Conservation (phyloP, 1,284 basidiomycete species). For the Ganoderma lingzhi region DNA sequence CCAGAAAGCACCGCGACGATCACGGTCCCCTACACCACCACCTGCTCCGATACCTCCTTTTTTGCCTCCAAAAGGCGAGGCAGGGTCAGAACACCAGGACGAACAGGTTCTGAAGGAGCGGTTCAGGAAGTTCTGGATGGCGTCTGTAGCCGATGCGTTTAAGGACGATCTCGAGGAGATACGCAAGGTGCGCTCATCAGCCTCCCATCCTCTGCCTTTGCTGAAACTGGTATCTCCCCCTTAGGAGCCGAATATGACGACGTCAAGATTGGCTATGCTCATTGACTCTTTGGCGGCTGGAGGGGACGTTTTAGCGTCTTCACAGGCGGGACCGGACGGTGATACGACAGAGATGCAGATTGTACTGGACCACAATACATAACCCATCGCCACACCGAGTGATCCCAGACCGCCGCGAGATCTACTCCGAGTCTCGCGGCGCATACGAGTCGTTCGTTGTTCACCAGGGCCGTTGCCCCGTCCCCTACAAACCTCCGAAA, state of each 20-base stretch:
- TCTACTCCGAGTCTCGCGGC: not conserved
- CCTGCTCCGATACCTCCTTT: conserved; percentile 61
- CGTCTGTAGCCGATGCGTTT: conserved; percentile 79
- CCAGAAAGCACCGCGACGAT: conserved; percentile 32
- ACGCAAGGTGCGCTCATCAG: conserved; percentile 61
- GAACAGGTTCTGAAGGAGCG: conserved; percentile 66
- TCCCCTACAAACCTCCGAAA: not conserved
- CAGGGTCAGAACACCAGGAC: conserved; percentile 42
- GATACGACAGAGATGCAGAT: conserved; percentile 61
- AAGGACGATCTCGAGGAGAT: conserved; percentile 80
- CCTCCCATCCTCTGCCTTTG: not conserved
- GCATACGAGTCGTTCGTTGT: not conserved
- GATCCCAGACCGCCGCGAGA: not conserved
- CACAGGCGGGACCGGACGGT: conserved; percentile 36
- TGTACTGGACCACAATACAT: conserved; percentile 44
- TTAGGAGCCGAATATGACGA: conserved; percentile 76
- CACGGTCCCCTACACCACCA: conserved; percentile 63
- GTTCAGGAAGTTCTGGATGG: conserved; percentile 85
- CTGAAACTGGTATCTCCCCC: not conserved
- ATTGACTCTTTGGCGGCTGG: conserved; percentile 83
- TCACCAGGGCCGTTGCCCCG: not conserved
- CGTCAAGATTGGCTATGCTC: conserved; percentile 69
- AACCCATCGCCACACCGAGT: conserved; percentile 6
- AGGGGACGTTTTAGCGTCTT: conserved; percentile 70
- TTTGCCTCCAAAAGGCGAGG: conserved; percentile 43